These are phyloP conservation scores for Tricladium varicosporioides DNA, from an alignment of 2,329 filamentous ascomycete species.

Conservation along the genomic window DNA sequence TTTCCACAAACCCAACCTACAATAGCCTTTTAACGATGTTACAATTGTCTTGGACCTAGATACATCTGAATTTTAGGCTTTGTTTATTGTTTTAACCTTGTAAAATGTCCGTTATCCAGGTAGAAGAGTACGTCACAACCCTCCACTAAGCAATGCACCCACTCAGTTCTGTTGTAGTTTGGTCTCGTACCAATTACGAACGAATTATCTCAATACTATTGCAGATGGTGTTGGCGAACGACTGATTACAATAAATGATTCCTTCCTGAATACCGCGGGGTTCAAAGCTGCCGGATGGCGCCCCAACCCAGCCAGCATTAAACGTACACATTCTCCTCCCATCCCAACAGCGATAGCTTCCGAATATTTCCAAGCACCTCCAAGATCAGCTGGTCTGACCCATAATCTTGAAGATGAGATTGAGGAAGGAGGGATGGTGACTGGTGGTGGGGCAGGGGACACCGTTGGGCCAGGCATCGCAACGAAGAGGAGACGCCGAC, in stretches of 20 bases:
- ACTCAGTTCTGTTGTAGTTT: slow-evolving; percentile 50
- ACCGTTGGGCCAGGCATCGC: slow-evolving; percentile 67
- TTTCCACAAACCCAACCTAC: not conserved
- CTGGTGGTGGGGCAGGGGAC: slow-evolving; percentile 62
- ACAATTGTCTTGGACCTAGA: not conserved
- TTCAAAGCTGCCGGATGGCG: slow-evolving; percentile 84
- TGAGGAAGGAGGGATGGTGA: slow-evolving; percentile 67
- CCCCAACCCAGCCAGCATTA: slow-evolving; percentile 70
- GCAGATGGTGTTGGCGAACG: slow-evolving; percentile 84
- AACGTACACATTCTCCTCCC: slow-evolving; percentile 80
- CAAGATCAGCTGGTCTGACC: slow-evolving; percentile 54
- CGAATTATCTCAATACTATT: slow-evolving; percentile 75
- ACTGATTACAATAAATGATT: slow-evolving; percentile 76
- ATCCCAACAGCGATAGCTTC: slow-evolving; percentile 80
- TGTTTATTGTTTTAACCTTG: slow-evolving; percentile 5
- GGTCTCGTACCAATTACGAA: slow-evolving; percentile 78
- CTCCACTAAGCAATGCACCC: not conserved
- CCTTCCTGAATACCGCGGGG: slow-evolving; percentile 73
- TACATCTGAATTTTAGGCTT: slow-evolving; percentile 9
- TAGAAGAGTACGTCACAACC: slow-evolving; percentile 34
- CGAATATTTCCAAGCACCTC: slow-evolving; percentile 79
- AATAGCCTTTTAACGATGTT: not conserved
- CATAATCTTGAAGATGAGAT: slow-evolving; percentile 62
- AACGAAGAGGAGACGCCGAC: slow-evolving; percentile 61
- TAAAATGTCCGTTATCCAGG: slow-evolving; percentile 37